Evolutionary conservation across 2,329 filamentous ascomycete genomes (phyloP), one percentile per base, ranked within the genome.

Genomic region (Parasarocladium wereldwijsianum): DNA sequence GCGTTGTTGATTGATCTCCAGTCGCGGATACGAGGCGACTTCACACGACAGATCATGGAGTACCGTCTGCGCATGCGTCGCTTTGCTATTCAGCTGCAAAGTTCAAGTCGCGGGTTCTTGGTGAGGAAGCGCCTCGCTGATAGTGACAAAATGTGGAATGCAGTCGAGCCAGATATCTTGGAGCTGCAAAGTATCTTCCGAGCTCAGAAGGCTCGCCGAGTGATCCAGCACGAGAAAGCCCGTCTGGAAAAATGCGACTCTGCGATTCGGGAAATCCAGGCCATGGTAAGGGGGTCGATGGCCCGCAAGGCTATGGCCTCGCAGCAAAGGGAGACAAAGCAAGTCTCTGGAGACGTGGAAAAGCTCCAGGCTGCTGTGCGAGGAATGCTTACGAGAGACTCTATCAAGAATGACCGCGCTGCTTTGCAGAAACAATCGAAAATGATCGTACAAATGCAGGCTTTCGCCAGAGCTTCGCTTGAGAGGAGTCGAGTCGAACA

Each of bases 11-110:
- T 87, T 24, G 78, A 93, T 31, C 61, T 98, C 8, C 92, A 98
- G 51, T 73, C 86, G 6, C 72, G 78, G 22, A 79, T 96, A 32
- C 75, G 90, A 35, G 92, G 85, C 31, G 84, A 92, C 43, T 93
- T 83, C 55, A 70, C 82, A 2, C 67, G 87, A 26, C 84, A 94
- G 49, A 70, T 96, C 34, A 70, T 77, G 39, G 70, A 72, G 36
- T 94, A 94, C 53, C 72, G 81, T 27, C 59, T 90, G 34, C 71
- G 76, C 39, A 94, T 93, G 86, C 70, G 72, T 33, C 67, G 60
- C 13, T 93, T 93, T 46, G 82, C 86, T 3, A 61, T 80, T 17
- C 65, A 73, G 36, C 65, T 94, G 12, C 90, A 98, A 51, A 85
- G 83, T 37, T 66, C 73, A 5, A 70, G 72, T 4, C 74, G 87